Evolutionary conservation across 495 filamentous ascomycete genomes (phyloP).

Genomic region (Aspergillus taichungensis): DNA sequence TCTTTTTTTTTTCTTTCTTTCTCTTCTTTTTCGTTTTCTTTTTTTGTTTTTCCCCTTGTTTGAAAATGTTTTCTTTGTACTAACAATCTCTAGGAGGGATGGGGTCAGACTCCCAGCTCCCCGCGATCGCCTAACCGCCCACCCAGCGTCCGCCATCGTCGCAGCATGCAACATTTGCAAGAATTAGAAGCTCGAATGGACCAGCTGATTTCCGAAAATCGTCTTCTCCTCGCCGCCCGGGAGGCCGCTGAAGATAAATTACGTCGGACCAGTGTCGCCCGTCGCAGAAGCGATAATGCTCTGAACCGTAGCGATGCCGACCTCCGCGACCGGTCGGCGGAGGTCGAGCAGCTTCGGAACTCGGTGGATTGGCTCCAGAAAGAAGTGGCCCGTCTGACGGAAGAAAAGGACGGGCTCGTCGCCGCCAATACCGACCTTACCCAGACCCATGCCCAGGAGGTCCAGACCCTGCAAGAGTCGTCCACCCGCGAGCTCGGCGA

Average conservation of each 20-base stretch:
- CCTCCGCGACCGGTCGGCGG: slow-evolving; percentile 55
- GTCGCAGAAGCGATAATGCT: slow-evolving; percentile 46
- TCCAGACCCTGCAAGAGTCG: slow-evolving; percentile 44
- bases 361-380: slow-evolving; percentile 70
- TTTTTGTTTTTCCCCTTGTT: slow-evolving; percentile 9
- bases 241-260: slow-evolving; percentile 54
- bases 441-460: slow-evolving; percentile 56
- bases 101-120: slow-evolving; percentile 83
- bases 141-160: slow-evolving; percentile 88
- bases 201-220: slow-evolving; percentile 73
- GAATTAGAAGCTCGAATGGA: slow-evolving; percentile 73
- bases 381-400: slow-evolving; percentile 63
- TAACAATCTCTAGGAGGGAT: slow-evolving; percentile 62
- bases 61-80: not conserved
- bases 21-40: slow-evolving; percentile 18
- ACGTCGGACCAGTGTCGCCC: slow-evolving; percentile 47
- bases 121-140: slow-evolving; percentile 91
- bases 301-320: slow-evolving; percentile 47
- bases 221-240: slow-evolving; percentile 62
- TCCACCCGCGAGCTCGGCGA: slow-evolving; percentile 54
- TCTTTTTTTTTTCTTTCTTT: slow-evolving; percentile 11
- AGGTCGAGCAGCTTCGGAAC: slow-evolving; percentile 70
- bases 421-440: slow-evolving; percentile 60
- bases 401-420: slow-evolving; percentile 64
- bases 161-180: slow-evolving; percentile 86